phyloP scores from a whole-genome alignment of 768 basidiomycete genomes.

The Aureoboletus auriporus region DNA sequence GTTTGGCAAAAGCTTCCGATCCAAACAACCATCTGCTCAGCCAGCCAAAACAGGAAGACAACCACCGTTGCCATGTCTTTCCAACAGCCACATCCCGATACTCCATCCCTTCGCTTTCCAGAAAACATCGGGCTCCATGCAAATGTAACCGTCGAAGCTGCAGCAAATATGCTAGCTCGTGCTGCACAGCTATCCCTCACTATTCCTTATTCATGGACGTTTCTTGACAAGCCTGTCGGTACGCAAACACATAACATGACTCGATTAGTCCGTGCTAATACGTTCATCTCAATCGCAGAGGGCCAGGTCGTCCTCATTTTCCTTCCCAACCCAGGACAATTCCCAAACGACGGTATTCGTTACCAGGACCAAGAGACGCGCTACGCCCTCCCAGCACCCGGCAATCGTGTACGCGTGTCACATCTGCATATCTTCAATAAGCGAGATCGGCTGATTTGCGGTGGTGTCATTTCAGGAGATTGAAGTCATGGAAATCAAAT shows the following conservation, averaged over 20 bases:
- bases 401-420: conserved; percentile 47
- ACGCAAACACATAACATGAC: conserved; percentile 14
- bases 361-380: conserved; percentile 72
- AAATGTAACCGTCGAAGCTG: conserved; percentile 52
- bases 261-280: background rate
- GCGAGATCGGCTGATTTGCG: background rate
- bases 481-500: conserved; percentile 70
- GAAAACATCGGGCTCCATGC: conserved; percentile 57
- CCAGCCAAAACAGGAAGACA: conserved; percentile 13
- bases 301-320: conserved; percentile 66
- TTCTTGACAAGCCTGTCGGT: conserved; percentile 77
- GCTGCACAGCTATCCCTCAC: conserved; percentile 53
- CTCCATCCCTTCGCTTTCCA: conserved; percentile 67
- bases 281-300: conserved; percentile 36
- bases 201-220: conserved; percentile 67
- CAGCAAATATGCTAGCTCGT: conserved; percentile 56
- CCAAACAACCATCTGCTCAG: conserved; percentile 24
- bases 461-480: conserved; percentile 50
- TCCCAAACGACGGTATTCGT: conserved; percentile 74
- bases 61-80: conserved; percentile 22
- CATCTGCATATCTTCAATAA: background rate
- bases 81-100: conserved; percentile 52
- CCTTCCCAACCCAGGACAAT: conserved; percentile 52
- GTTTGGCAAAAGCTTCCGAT: conserved; percentile 27
- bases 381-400: conserved; percentile 44